These are phyloP conservation scores for Ambrosia hybrid DNA, from an alignment of 140 eudicot genomes.

Conservation along the genomic window DNA sequence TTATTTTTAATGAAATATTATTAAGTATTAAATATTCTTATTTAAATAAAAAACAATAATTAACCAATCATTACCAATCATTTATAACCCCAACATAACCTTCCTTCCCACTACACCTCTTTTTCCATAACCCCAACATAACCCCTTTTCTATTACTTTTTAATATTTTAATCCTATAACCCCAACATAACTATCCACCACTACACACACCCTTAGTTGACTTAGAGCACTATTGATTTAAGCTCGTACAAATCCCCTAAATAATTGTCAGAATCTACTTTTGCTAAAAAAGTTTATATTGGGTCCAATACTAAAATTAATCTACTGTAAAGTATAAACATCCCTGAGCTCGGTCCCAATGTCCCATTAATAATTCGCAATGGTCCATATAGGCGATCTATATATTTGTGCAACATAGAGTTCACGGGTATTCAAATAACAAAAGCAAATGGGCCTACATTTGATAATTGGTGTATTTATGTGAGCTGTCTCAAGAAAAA, in stretches of 20 bases:
- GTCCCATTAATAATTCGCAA: constrained; percentile 21
- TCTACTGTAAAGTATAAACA: constrained; percentile 1
- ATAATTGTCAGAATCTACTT: neutral
- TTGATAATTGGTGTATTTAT: constrained; percentile 16
- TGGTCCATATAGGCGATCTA: constrained; percentile 21
- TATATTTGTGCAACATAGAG: constrained; percentile 28
- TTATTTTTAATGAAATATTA: no score
- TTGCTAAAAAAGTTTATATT: neutral
- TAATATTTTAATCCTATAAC: no score
- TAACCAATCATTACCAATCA: no score
- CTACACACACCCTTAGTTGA: no score
- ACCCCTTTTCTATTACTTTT: no score
- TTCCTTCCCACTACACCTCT: no score
- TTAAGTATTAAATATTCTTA: no score
- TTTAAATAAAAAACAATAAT: no score
- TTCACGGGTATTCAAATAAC: constrained; percentile 34
- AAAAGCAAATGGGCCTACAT: constrained; percentile 36
- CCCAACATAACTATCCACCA: no score
- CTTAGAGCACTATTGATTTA: neutral
- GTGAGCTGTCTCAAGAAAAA: constrained; percentile 32
- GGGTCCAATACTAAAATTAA: neutral
- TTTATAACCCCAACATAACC: no score
- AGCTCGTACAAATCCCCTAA: neutral
- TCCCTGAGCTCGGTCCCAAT: constrained; percentile 17
- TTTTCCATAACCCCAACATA: no score